Conservation (phyloP, 257 asterid genomes). For the Plantago major region DNA sequence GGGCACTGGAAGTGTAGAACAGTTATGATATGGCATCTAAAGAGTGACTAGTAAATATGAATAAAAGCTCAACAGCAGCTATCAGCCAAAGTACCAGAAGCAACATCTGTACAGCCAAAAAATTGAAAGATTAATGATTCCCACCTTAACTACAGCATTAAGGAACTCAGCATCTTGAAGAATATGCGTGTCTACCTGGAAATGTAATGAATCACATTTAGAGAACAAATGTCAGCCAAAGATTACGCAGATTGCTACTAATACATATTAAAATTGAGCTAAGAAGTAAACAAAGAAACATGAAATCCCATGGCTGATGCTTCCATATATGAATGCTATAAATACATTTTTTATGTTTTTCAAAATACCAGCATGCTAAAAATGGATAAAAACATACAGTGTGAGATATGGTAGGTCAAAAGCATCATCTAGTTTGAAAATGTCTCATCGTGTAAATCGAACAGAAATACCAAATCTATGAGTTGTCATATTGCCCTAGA, state of each 20-base stretch:
- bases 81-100: slow-evolving; percentile 5
- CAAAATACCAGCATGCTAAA: no score
- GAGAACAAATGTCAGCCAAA: slow-evolving; percentile 12
- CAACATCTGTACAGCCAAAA: slow-evolving; percentile 13
- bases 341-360: not conserved
- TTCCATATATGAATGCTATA: slow-evolving; percentile 6
- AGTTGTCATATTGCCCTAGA: no score
- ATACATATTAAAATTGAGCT: no score
- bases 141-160: slow-evolving; percentile 91
- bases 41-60: no score
- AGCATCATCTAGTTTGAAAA: no score
- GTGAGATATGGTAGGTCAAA: no score
- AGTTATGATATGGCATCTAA: not conserved
- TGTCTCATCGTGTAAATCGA: no score
- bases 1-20: not conserved
- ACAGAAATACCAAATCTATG: no score
- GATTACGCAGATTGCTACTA: slow-evolving; percentile 10
- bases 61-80: slow-evolving; percentile 16
- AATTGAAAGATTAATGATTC: not conserved
- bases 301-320: slow-evolving; percentile 16
- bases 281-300: no score
- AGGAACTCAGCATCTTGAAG: slow-evolving; percentile 74
- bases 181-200: slow-evolving; percentile 60
- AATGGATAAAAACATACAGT: no score
- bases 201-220: slow-evolving; percentile 18